Percentiles rank a stretch among this genome's conserved stretches.
phyloP scores from a whole-genome alignment of 768 basidiomycete genomes.

The Tremella mesenterica region DNA sequence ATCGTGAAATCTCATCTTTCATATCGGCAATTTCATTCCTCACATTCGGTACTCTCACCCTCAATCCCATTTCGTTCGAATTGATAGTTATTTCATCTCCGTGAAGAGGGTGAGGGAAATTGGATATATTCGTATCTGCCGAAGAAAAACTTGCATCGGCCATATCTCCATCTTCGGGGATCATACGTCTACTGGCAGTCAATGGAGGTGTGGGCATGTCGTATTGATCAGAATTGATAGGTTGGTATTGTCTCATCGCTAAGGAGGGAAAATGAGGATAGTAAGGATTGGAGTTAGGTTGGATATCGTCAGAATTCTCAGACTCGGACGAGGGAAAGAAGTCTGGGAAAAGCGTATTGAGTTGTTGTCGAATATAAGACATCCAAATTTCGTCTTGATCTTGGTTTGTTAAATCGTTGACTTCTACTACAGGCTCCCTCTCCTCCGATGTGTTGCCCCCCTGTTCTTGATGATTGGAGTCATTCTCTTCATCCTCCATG shows the following conservation, averaged over 20 bases:
- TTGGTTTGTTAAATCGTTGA: not conserved
- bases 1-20: slow-evolving; percentile 26
- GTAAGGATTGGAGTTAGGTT: too few relatives aligned
- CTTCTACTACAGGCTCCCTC: not conserved
- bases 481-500: not conserved
- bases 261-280: too few relatives aligned
- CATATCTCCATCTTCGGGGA: not conserved
- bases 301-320: too few relatives aligned
- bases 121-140: not conserved
- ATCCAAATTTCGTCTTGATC: slow-evolving; percentile 25
- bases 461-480: not conserved
- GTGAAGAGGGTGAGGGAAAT: not conserved
- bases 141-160: too few relatives aligned
- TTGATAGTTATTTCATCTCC: not conserved
- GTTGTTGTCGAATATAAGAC: slow-evolving; percentile 23
- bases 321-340: slow-evolving; percentile 8
- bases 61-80: not conserved
- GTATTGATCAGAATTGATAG: not conserved
- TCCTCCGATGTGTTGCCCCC: not conserved
- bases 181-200: not conserved
- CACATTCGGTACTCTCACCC: slow-evolving; percentile 2
- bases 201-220: not conserved
- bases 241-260: not conserved
- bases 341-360: slow-evolving; percentile 26
- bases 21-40: slow-evolving; percentile 21